Base-by-base conservation (phyloP, 805 yeast genomes). In the Blastobotrys americana region DNA sequence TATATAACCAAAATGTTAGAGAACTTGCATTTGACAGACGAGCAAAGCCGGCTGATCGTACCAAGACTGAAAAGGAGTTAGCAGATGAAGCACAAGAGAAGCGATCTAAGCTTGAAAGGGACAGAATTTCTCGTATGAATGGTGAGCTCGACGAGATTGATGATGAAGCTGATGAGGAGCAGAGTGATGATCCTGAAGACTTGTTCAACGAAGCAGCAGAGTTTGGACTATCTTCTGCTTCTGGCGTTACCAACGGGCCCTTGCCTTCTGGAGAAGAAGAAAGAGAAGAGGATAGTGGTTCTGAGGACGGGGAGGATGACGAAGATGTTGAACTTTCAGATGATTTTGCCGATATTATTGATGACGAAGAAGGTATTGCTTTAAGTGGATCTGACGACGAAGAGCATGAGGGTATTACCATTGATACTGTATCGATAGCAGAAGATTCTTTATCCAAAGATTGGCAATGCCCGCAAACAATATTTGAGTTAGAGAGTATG, bases 341-440 rank as follows among this genome's bases (percentile, higher is more conserved):
- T 54, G 85, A 84, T 34, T 43, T 43, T 4, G 47, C 19, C 4
- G 48, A 42, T 2, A 42, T 34, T 20, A 4, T 34, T 20, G 38
- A 21, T 19, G 48, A 40, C 10, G 51, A 57, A 1, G 66, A 56
- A 3, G 55, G 31, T 25, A 25, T 25, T 25, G 31, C 31, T 13
- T 13, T 25, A 13, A 25, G 10, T 25, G 31, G 10, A 8, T 25
- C 41, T 4, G 65, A 55, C 1, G 58, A 49, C 16, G 55, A 45
- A 8, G 54, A 44, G 1, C 22, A 39, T 20, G 53, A 37, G 9
- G 54, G 23, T 18, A 82, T 39, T 81, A 94, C 94, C 87, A 41
- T 37, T 8, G 43, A 39, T 3, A 43, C 42, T 8, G 23, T 9
- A 5, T n/a, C 34, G 21, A 20, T n/a, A 8, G 31, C 8, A 25